phyloP scores from a whole-genome alignment of 192 early-diverging fungal genomes.

The Haplosporangium gracile region DNA sequence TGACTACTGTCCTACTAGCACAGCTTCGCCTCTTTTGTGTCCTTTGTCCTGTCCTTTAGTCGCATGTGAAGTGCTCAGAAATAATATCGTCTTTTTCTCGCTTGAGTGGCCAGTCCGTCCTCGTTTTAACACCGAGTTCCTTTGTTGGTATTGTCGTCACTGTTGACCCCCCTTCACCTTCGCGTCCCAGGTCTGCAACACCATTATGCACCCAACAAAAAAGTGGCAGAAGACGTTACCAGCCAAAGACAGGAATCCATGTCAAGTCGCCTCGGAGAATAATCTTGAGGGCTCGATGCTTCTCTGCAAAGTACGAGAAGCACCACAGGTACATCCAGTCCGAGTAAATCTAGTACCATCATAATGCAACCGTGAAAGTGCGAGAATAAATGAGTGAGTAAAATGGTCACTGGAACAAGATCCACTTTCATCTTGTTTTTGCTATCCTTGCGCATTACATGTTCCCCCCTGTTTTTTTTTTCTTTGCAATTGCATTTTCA shows the following conservation, averaged over 20 bases:
- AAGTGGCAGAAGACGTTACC: constrained; percentile 51
- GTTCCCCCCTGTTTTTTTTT: not conserved
- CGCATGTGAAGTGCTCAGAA: not conserved
- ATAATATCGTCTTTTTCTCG: not conserved
- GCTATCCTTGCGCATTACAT: constrained; percentile 1
- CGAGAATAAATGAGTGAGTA: not conserved
- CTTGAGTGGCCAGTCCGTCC: not conserved
- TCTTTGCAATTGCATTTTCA: not conserved
- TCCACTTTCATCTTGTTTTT: not conserved
- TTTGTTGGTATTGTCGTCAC: too few relatives aligned
- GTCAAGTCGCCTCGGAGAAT: constrained; percentile 89
- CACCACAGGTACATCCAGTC: constrained; percentile 81
- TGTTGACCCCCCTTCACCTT: not conserved
- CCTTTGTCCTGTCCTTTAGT: too few relatives aligned
- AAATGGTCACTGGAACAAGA: constrained; percentile 29
- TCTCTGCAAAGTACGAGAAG: constrained; percentile 73
- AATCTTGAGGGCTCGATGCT: constrained; percentile 91
- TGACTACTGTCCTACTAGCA: not conserved
- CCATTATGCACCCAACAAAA: constrained; percentile 1
- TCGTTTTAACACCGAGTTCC: not conserved
- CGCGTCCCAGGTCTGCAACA: not conserved
- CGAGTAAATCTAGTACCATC: constrained; percentile 64
- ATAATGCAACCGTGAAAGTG: not conserved
- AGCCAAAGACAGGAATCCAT: constrained; percentile 90
- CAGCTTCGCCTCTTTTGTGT: not conserved